These are phyloP conservation scores for Sporothrix brasiliensis DNA, from an alignment of 2,329 filamentous ascomycete genomes.

Conservation along the genomic window DNA sequence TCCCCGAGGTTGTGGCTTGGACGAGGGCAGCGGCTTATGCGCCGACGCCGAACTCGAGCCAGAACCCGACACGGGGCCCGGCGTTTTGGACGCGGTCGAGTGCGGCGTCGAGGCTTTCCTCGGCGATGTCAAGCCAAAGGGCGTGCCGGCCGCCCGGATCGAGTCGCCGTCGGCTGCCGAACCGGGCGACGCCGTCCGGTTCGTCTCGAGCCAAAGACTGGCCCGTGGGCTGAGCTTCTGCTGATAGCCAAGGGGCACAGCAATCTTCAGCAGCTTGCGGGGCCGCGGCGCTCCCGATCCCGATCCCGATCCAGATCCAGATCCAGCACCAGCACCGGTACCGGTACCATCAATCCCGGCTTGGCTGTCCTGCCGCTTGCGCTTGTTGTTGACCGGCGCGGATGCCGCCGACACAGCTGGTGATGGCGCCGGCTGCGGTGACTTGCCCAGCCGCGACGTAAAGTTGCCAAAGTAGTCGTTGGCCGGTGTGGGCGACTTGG, in stretches of 20 bases:
- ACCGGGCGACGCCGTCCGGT: slow-evolving; percentile 8
- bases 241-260: slow-evolving; percentile 32
- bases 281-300: slow-evolving; percentile 32
- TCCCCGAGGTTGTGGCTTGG: slow-evolving; percentile 2
- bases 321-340: no score
- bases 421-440: slow-evolving; percentile 11
- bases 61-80: not conserved
- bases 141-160: slow-evolving; percentile 30
- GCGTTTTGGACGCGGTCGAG: slow-evolving; percentile 8
- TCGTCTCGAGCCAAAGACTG: slow-evolving; percentile 34
- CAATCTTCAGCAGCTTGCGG: slow-evolving; percentile 39
- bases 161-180: slow-evolving; percentile 20
- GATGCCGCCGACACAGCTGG: not conserved
- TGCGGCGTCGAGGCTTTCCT: slow-evolving; percentile 14
- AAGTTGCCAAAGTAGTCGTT: slow-evolving; percentile 34
- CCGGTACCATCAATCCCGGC: not conserved
- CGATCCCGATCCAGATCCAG: not conserved
- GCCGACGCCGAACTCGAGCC: not conserved
- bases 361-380: slow-evolving; percentile 27
- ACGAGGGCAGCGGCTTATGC: not conserved
- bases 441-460: slow-evolving; percentile 14
- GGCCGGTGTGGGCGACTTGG: slow-evolving; percentile 27
- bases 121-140: not conserved
- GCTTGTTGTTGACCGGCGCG: slow-evolving; percentile 21
- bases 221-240: slow-evolving; percentile 32